Base-by-base conservation (phyloP, 345 rosid species). In the Hypericum androsaemum region DNA sequence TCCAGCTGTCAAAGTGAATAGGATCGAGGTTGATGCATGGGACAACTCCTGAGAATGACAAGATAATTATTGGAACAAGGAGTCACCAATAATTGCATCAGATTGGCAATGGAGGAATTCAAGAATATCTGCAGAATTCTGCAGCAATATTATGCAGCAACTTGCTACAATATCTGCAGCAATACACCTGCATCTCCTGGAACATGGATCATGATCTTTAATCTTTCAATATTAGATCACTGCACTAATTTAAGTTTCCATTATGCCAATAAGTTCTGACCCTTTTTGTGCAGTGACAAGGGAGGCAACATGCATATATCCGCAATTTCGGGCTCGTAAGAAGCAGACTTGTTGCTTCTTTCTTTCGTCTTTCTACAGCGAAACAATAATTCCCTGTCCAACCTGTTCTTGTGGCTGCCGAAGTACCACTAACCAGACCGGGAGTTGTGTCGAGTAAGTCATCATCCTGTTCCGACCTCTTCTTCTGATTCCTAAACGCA, bases 311-410 rank as follows among this genome's bases (percentile, higher is more conserved):
- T 90, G 98, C 64, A 82, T 81, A 16, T 87, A 84, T 57, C 87
- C 98, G 1, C 98, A 90, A 62, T 79, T 84, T 62, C 76, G 87
- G 45, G 84, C 92, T 45, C 80, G 65, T 53, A 81, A 71, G 62
- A 67, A 82, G 38, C 98, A 95, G 5, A 74, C 82, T 55, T 90
- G 96, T 62, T 90, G 98, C 39, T 95, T 87, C 49, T 90, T 96
- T 1, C 86, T 90, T 53, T 82, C 98, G 45, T 76, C 96, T 13
- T 90, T 90, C 79, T 84, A 87, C 58, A 82, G 80, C 10, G 50
- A 72, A 60, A 79, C 92, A 7, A 77, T 90, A 51, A 82, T 82
- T 22, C 70, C 86, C 7, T 87, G 98, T 58, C 88, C 90, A 11
- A 80, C 65, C 49, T 90, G 92, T 66, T 52, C 95, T 47, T 90